Percentiles rank a stretch among this genome's conserved stretches.
Evolutionary conservation across 495 filamentous ascomycete species (phyloP).

Genomic region (Podospora tetraspora): DNA sequence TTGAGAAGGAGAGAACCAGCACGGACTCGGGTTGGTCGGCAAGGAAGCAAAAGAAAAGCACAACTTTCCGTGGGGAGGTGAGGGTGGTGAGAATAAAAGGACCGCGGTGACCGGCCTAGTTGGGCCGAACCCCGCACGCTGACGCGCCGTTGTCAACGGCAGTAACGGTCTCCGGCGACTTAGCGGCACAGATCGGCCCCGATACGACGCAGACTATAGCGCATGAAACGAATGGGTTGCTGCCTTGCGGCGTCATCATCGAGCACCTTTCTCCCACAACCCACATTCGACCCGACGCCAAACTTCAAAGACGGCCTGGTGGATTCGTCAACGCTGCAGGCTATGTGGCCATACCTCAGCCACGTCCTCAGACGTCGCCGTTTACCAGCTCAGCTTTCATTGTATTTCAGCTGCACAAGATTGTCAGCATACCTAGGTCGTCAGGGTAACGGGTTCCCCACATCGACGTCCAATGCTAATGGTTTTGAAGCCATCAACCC

Average conservation of each 20-base stretch:
- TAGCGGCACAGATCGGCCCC: not conserved
- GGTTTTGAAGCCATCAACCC: too few species aligned
- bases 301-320: too few species aligned
- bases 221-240: not conserved
- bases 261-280: too few species aligned
- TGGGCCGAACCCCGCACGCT: not conserved
- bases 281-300: too few species aligned
- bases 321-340: too few species aligned
- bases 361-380: too few species aligned
- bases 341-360: too few species aligned
- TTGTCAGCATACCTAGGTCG: too few species aligned
- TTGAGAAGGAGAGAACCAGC: not conserved
- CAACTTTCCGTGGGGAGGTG: not conserved
- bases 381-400: too few species aligned
- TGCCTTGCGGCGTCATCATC: not conserved
- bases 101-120: not conserved
- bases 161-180: not conserved
- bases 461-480: too few species aligned
- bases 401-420: too few species aligned
- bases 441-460: too few species aligned
- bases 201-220: not conserved
- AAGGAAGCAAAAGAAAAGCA: not conserved
- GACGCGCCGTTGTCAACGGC: not conserved
- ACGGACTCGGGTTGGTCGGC: not conserved
- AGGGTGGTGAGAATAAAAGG: not conserved